These are phyloP conservation scores for Globisporangium orthogonon DNA, from an alignment of 352 stramenopile species.

Conservation along the genomic window DNA sequence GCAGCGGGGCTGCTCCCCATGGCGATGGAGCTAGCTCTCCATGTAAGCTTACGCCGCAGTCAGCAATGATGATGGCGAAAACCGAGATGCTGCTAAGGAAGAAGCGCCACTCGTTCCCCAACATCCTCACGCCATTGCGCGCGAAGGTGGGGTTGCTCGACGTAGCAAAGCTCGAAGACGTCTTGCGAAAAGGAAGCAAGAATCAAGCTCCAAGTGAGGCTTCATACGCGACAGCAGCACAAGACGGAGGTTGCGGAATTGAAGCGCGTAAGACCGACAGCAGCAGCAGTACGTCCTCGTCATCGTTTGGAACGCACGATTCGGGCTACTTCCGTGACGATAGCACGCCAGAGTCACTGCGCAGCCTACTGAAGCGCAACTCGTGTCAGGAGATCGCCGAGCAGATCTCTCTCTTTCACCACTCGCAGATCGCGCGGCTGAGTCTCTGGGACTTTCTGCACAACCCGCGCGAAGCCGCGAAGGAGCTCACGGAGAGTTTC, in stretches of 20 bases:
- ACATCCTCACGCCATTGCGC: slow-evolving; percentile 31
- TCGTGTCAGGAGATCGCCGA: slow-evolving; percentile 50
- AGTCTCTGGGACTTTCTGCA: slow-evolving; percentile 57
- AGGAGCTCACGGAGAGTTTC: slow-evolving; percentile 52
- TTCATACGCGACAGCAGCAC: neutral
- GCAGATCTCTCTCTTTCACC: slow-evolving; percentile 63
- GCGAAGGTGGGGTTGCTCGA: slow-evolving; percentile 8
- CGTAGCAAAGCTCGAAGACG: slow-evolving; percentile 6
- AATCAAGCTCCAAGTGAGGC: neutral
- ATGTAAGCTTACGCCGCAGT: slow-evolving; percentile 5
- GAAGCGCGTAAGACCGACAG: slow-evolving; percentile 5
- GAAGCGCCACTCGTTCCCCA: slow-evolving; percentile 66
- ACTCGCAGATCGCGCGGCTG: slow-evolving; percentile 36
- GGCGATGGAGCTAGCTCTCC: neutral
- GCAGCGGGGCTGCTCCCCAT: neutral
- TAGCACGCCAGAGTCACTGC: slow-evolving; percentile 30
- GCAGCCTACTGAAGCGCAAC: slow-evolving; percentile 40
- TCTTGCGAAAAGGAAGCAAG: slow-evolving; percentile 1
- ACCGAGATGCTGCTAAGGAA: slow-evolving; percentile 24
- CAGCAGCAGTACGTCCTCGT: slow-evolving; percentile 3
- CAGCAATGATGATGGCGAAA: slow-evolving; percentile 20
- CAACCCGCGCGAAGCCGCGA: slow-evolving; percentile 33
- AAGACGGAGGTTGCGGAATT: neutral
- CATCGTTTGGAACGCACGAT: slow-evolving; percentile 23
- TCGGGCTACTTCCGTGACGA: slow-evolving; percentile 40